Evolutionary conservation across 257 asterid species (phyloP).

Genomic region (Solanum megistacrolobum): DNA sequence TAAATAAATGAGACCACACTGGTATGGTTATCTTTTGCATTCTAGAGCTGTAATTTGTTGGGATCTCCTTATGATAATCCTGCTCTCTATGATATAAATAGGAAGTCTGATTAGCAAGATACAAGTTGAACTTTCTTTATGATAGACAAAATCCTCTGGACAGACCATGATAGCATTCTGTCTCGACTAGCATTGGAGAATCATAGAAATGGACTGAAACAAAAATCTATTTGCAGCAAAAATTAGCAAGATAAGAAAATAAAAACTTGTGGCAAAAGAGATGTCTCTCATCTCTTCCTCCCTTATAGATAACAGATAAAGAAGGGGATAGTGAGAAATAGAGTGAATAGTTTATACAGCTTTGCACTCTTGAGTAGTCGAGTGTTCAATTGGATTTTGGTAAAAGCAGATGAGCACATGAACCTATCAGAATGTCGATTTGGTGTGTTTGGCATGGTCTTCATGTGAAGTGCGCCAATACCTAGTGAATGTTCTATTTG

Average conservation of each 20-base stretch:
- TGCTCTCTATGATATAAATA: not conserved
- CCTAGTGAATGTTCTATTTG: conserved; percentile 4
- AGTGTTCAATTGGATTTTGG: not conserved
- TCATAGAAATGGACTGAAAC: not conserved
- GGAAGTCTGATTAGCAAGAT: not conserved
- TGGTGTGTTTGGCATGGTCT: not conserved
- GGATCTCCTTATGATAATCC: not conserved
- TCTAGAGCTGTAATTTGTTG: not conserved
- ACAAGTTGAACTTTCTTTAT: not conserved
- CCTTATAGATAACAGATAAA: not conserved
- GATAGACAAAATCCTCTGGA: not conserved
- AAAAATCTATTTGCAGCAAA: not conserved
- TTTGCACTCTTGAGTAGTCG: not conserved
- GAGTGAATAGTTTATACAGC: not conserved
- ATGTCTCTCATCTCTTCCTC: not conserved
- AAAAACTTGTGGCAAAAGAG: not conserved
- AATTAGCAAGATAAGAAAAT: not conserved
- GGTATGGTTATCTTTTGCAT: not conserved
- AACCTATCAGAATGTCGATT: not conserved
- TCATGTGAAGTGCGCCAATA: not conserved
- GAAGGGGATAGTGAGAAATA: not conserved
- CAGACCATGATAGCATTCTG: not conserved
- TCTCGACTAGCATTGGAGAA: not conserved
- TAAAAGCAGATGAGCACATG: not conserved
- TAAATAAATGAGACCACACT: not conserved